Evolutionary conservation across 2,329 filamentous ascomycete genomes (phyloP).

Genomic region (Epichloe uncinata): DNA sequence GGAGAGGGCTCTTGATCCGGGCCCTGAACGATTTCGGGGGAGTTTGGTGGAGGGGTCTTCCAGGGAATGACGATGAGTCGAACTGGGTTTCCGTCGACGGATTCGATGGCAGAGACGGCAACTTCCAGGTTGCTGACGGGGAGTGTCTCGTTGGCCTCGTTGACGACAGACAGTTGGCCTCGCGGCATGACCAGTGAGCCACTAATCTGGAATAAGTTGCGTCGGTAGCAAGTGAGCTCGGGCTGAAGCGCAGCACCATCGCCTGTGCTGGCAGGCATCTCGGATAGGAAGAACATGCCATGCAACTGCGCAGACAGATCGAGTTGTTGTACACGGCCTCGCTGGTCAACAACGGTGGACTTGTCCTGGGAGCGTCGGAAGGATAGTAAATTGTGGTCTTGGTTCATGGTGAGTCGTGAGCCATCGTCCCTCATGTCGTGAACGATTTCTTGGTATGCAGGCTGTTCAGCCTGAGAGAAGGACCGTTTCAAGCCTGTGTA

Average conservation of each 20-base stretch:
- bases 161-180: constrained; percentile 65
- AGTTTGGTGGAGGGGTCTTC: constrained; percentile 83
- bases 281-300: constrained; percentile 80
- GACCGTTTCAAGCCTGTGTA: constrained; percentile 44
- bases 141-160: constrained; percentile 71
- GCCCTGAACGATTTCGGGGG: constrained; percentile 48
- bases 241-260: constrained; percentile 51
- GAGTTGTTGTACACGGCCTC: constrained; percentile 47
- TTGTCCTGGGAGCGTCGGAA: constrained; percentile 46
- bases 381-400: constrained; percentile 47
- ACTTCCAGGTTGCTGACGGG: constrained; percentile 75
- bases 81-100: constrained; percentile 81
- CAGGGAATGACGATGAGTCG: constrained; percentile 94
- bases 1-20: constrained; percentile 76
- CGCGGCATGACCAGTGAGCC: constrained; percentile 74
- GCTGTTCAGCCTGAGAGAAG: constrained; percentile 41
- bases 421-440: constrained; percentile 46
- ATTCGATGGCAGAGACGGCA: constrained; percentile 83
- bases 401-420: constrained; percentile 42
- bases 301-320: constrained; percentile 62
- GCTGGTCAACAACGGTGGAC: constrained; percentile 45
- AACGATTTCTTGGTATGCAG: constrained; percentile 46
- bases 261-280: constrained; percentile 52
- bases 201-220: constrained; percentile 92
- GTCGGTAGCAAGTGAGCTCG: constrained; percentile 88